Evolutionary conservation across 352 stramenopile species (phyloP), one percentile per base, ranked within the genome.

Genomic region (Phytophthora pseudosyringae): DNA sequence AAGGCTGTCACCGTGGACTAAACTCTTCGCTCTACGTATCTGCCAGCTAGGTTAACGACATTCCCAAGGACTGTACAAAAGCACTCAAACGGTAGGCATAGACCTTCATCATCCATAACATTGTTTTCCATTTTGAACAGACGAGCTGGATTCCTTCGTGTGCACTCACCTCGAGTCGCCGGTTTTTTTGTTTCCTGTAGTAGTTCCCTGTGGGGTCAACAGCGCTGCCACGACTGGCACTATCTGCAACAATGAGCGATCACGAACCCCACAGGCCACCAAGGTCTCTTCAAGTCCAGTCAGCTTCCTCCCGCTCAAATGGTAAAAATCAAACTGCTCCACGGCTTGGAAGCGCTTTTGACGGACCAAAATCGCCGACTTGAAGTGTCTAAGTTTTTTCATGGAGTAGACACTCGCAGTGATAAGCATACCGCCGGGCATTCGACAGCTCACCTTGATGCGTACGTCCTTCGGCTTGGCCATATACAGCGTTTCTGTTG

Each of bases 1-100:
- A 99, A 99, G 86, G 96, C 95, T 47, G 98, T 99, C 45, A 99
- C 98, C 36, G 97, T 99, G 40, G 98, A 99, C 75, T 99, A 97
- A 83, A 67, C 63, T 67, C 18, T 54, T 21, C 21, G 54, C 38
- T 60, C 25, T 54, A 36, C 49, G 31, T 60, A 49, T 38, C 28
- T 54, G 3, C 11, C n/a, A 53, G 45, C 16, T 44, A 57, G 49
- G 50, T 70, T 28, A 35, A 51, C 31, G 49, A 55, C 41, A 49
- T 57, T 69, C 48, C 21, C 29, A 57, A 43, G 28, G 31, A 70
- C 36, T 51, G 63, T 44, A 47, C 32, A 50, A 40, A 67, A 57
- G 25, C 35, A 57, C 35, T 50, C 16, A 29, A 40, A 44, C 32
- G 52, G 29, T 64, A 63, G 43, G 33, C 50, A 48, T 68, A 60